Base-by-base conservation (phyloP, 176 grass and related monocot genomes). In the Aegilops speltoides region DNA sequence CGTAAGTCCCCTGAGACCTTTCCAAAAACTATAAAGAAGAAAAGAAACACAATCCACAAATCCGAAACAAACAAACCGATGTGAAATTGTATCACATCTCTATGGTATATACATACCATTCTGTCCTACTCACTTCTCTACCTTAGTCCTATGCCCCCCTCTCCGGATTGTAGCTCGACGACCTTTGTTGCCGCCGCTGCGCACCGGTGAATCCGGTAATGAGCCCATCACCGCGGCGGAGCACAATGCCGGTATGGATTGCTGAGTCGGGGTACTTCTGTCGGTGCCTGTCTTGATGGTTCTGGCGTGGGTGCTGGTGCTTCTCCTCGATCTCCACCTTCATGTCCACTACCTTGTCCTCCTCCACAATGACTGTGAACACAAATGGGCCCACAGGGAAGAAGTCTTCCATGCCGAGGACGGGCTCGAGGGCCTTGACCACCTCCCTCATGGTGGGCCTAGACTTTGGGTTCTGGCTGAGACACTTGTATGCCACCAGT, bases 361-460 rank as follows among this genome's bases (percentile, higher is more conserved):
- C 91, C 60, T 95, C 93, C 15, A 93, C 80, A 16, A 67, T 83
- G 7, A 95, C 78, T 0, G 91, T 98, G 91, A 91, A 95, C 24
- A 95, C 84, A 22, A 98, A 95, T 1, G 91, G 79, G 24, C 96
- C 93, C 32, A 75, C 61, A 0, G 88, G 89, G 31, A 89, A 82
- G 85, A 89, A 88, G 16, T 98, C 96, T 0, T 95, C 88, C 71
- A 98, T 85, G 28, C 57, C 54, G 2, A 93, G 89, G 32, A 93
- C 87, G 0, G 96, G 91, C 79, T 98, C 96, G 8, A 98, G 89
- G 23, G 89, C 84, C 52, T 74, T 77, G 0, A 98, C 91, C 8
- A 98, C 89, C 59, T 95, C 93, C 37, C 52, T 84, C 96, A 98
- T 98, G 1, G 84, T 88, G 28, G 96, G 96, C 81, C 96, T 91